These are phyloP conservation scores for Saccharum spontaneum DNA, from an alignment of 176 grass and related monocot genomes.

Conservation along the genomic window DNA sequence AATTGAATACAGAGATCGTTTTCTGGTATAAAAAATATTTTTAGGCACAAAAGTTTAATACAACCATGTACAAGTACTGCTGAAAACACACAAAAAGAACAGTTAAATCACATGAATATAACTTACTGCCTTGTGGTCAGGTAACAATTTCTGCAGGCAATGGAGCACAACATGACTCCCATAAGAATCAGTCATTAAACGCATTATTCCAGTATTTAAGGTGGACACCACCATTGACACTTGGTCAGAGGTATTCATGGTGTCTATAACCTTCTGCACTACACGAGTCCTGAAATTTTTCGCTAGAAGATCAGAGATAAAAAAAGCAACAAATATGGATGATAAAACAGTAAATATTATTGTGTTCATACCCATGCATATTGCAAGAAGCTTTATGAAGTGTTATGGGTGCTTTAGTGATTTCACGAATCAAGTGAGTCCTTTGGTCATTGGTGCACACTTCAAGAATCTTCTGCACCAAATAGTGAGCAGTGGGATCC, in stretches of 20 bases:
- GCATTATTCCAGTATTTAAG: slow-evolving; percentile 48
- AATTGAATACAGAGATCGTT: not conserved
- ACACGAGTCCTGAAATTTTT: slow-evolving; percentile 62
- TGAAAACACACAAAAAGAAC: slow-evolving; percentile 8
- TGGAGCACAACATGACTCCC: slow-evolving; percentile 66
- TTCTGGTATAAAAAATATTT: not conserved
- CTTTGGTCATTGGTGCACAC: slow-evolving; percentile 58
- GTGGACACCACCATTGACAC: slow-evolving; percentile 53
- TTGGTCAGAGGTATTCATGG: slow-evolving; percentile 45
- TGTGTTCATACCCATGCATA: slow-evolving; percentile 74
- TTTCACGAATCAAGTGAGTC: slow-evolving; percentile 59
- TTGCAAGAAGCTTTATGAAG: slow-evolving; percentile 68
- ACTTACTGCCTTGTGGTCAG: slow-evolving; percentile 58
- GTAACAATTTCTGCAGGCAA: slow-evolving; percentile 66
- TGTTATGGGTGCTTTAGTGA: slow-evolving; percentile 52
- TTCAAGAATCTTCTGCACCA: slow-evolving; percentile 78
- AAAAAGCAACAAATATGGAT: slow-evolving; percentile 21
- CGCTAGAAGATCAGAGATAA: not conserved
- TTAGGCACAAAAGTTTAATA: not conserved
- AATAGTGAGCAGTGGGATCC: slow-evolving; percentile 70
- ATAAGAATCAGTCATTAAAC: slow-evolving; percentile 74
- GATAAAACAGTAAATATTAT: slow-evolving; percentile 22
- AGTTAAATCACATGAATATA: slow-evolving; percentile 27
- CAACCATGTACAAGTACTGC: not conserved
- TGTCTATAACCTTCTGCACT: slow-evolving; percentile 89